Conservation (phyloP, 1,284 basidiomycete species). For the Fomitopsis palustris region DNA sequence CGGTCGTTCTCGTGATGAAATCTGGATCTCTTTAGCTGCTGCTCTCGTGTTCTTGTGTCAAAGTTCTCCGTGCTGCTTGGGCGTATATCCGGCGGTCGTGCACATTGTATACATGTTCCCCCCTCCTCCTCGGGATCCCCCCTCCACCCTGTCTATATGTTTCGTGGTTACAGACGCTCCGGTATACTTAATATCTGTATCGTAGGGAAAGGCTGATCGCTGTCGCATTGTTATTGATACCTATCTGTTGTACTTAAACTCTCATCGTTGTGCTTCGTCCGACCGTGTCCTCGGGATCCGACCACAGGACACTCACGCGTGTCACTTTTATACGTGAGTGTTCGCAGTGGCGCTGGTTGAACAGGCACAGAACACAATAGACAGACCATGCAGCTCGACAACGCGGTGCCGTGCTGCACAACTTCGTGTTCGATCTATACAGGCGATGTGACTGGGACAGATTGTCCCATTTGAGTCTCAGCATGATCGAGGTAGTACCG, state of each 20-base stretch:
- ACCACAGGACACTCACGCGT: background rate
- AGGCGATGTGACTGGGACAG: too few species aligned
- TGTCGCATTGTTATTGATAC: constrained; percentile 13
- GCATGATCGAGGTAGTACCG: background rate
- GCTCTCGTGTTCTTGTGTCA: constrained; percentile 1
- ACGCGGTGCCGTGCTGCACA: too few species aligned
- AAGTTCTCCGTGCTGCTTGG: background rate
- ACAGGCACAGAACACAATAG: background rate
- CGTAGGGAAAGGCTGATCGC: constrained; percentile 14
- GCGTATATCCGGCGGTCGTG: background rate
- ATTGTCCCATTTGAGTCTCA: too few species aligned
- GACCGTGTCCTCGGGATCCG: background rate
- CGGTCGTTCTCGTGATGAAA: background rate
- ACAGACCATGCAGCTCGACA: too few species aligned
- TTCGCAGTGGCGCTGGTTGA: background rate
- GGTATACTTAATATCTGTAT: constrained; percentile 14
- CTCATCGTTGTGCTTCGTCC: constrained; percentile 6
- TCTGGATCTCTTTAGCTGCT: background rate
- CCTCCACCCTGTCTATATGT: background rate
- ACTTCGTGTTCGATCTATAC: too few species aligned
- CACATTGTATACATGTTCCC: constrained; percentile 8
- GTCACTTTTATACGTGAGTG: background rate
- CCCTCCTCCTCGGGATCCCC: background rate
- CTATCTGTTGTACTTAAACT: constrained; percentile 9
- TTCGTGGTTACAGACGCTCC: constrained; percentile 4